These are phyloP conservation scores for Podospora bellae-mahoneyi DNA, from an alignment of 495 filamentous ascomycete species.

Conservation along the genomic window DNA sequence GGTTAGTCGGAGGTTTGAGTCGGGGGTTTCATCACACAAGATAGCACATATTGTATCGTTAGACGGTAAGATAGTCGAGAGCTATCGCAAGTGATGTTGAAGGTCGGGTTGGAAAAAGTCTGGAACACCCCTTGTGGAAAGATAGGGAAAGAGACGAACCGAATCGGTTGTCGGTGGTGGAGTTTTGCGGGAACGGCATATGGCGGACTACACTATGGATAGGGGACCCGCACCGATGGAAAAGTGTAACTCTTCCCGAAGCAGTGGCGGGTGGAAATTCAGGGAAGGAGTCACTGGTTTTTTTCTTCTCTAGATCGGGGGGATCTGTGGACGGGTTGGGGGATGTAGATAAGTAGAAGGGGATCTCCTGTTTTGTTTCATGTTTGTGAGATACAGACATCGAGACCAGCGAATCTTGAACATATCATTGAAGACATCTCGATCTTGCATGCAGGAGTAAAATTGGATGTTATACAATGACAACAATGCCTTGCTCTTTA, in stretches of 20 bases:
- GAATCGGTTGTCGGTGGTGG: background rate
- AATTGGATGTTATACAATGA: background rate
- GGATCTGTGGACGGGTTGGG: background rate
- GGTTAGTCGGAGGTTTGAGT: no score
- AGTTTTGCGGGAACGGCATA: background rate
- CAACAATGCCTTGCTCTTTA: background rate
- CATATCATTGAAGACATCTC: background rate
- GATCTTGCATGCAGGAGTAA: background rate
- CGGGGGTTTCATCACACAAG: no score
- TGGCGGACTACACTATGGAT: background rate
- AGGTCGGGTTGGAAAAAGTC: no score
- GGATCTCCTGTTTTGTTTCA: background rate
- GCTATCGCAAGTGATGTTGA: background rate
- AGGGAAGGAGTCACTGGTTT: background rate
- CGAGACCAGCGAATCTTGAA: background rate
- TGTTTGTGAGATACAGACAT: background rate
- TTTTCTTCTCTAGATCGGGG: background rate
- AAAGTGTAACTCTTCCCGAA: background rate
- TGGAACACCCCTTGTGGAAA: no score
- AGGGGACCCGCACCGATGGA: background rate
- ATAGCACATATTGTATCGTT: no score
- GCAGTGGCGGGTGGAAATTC: background rate
- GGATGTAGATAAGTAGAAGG: background rate
- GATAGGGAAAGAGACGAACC: background rate
- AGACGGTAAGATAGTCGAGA: no score